A percentile compares a stretch with the other conserved stretches of the same genome.
Evolutionary conservation across 495 filamentous ascomycete species (phyloP).

Genomic region (Lasiosphaeria ovina): DNA sequence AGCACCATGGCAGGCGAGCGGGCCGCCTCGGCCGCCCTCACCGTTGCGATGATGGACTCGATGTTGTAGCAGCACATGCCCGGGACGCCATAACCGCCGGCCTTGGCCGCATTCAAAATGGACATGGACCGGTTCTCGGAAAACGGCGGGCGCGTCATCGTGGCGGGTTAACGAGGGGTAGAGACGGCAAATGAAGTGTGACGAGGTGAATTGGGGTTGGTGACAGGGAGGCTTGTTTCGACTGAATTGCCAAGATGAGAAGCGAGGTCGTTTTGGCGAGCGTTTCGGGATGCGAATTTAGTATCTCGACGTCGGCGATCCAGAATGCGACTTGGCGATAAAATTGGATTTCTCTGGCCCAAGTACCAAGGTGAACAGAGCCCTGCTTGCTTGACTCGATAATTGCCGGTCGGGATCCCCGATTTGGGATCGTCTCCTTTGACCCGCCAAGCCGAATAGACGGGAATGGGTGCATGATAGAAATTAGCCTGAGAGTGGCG

Average conservation of each 20-base stretch:
- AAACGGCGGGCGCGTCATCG: conserved; percentile 50
- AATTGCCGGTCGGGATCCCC: conserved; percentile 28
- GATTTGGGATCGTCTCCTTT: conserved; percentile 18
- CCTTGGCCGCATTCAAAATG: conserved; percentile 66
- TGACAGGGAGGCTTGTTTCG: conserved; percentile 8
- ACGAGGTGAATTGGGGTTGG: neutral
- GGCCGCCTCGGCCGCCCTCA: conserved; percentile 73
- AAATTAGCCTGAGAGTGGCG: conserved; percentile 26
- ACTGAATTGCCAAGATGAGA: neutral
- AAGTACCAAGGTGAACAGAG: neutral
- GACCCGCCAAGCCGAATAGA: conserved; percentile 20
- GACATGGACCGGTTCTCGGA: conserved; percentile 62
- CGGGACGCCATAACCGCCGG: conserved; percentile 66
- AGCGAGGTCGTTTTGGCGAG: neutral
- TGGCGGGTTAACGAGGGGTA: conserved; percentile 15
- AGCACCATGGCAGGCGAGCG: conserved; percentile 75
- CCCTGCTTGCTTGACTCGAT: neutral
- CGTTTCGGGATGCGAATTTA: conserved; percentile 1
- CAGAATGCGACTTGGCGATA: neutral
- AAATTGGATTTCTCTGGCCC: neutral
- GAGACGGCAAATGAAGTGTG: conserved; percentile 3
- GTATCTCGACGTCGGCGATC: neutral
- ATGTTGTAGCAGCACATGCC: conserved; percentile 86
- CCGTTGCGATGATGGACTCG: conserved; percentile 75
- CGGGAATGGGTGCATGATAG: conserved; percentile 10